Conservation (phyloP, 768 basidiomycete genomes). For the Trametes cinnabarina region DNA sequence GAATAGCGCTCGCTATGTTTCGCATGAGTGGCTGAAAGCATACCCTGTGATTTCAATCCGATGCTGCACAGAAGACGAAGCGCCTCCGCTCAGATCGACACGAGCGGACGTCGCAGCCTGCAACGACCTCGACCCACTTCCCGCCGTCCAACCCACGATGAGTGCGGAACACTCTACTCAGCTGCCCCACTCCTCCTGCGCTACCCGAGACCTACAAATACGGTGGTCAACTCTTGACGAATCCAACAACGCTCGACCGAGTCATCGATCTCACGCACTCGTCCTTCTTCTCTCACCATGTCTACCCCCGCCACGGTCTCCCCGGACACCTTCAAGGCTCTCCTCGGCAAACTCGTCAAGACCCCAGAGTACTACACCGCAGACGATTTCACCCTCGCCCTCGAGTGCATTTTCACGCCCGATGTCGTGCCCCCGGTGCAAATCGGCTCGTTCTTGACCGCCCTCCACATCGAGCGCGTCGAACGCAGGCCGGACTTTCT, state of each 20-base stretch:
- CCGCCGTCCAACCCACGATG: neutral
- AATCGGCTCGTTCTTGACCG: constrained; percentile 87
- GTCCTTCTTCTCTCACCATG: constrained; percentile 22
- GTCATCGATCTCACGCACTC: neutral
- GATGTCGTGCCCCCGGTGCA: constrained; percentile 65
- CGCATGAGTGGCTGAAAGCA: too few species aligned
- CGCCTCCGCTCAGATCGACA: neutral
- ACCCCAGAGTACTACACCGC: constrained; percentile 81
- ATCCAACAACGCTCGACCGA: too few species aligned
- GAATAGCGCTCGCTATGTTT: too few species aligned
- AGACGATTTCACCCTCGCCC: constrained; percentile 67
- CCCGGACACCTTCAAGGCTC: constrained; percentile 65
- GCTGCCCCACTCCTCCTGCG: neutral
- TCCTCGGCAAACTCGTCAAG: constrained; percentile 76
- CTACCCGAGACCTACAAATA: neutral
- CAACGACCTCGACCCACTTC: neutral
- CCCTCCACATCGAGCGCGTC: constrained; percentile 74
- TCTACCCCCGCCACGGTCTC: constrained; percentile 14
- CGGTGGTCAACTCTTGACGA: too few species aligned
- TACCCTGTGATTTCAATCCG: neutral
- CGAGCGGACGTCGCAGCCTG: neutral
- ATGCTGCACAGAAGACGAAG: neutral
- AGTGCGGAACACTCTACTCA: neutral
- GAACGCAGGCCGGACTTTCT: constrained; percentile 77
- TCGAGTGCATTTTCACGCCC: constrained; percentile 73